Conservation (phyloP, 768 basidiomycete species). For the Hypholoma fasciculare region DNA sequence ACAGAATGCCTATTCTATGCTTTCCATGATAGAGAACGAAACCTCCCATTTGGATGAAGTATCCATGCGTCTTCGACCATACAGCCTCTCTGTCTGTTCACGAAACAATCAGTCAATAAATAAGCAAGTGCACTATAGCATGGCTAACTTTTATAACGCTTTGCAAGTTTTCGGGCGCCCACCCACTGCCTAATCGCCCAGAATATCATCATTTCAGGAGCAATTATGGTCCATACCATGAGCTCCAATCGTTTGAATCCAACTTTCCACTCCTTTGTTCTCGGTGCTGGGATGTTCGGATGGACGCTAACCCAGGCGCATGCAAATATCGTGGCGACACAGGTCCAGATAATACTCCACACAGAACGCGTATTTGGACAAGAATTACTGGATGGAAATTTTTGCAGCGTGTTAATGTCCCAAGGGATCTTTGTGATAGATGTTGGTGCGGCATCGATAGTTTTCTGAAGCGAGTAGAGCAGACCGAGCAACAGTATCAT, state of each 20-base stretch:
- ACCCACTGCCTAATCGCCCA: not conserved
- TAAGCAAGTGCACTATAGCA: no score
- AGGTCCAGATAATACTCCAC: not conserved
- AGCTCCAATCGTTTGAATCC: not conserved
- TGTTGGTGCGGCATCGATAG: not conserved
- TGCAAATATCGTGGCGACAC: not conserved
- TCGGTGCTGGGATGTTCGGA: not conserved
- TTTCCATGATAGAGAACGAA: not conserved
- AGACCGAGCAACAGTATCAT: not conserved
- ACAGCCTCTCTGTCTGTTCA: not conserved
- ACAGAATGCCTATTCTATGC: not conserved
- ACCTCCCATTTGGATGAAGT: conserved; percentile 2
- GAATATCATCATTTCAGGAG: not conserved
- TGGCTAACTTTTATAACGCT: not conserved
- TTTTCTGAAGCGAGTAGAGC: not conserved
- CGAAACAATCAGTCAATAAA: no score
- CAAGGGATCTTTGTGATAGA: not conserved
- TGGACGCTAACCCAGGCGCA: not conserved
- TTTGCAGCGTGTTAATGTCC: not conserved
- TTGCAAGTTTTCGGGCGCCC: not conserved
- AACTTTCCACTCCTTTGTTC: not conserved
- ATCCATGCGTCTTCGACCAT: not conserved
- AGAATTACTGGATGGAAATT: not conserved
- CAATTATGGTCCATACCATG: conserved; percentile 2
- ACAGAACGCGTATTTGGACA: not conserved